Base-by-base conservation (phyloP, 139 green algal species). In the Microglena sp. region DNA sequence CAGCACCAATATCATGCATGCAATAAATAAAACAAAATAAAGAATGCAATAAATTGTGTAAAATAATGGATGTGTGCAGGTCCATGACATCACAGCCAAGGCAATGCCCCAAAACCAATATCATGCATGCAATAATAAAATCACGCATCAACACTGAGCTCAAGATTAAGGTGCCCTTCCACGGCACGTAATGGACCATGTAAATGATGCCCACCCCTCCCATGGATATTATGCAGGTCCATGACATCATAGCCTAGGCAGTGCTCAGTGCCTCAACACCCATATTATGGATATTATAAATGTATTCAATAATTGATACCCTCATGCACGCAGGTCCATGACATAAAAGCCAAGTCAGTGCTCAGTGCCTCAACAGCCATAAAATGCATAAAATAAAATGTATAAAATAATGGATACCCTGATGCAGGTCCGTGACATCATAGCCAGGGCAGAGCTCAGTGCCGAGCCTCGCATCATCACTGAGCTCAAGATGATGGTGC, bases 401-500 rank as follows among this genome's bases (percentile, higher is more conserved):
- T n/a, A n/a, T n/a, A n/a, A n/a, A n/a, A n/a, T n/a, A n/a, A n/a
- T n/a, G n/a, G n/a, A n/a, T n/a, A n/a, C n/a, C n/a, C n/a, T n/a
- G n/a, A n/a, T n/a, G n/a, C 68, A 81, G 74, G 74, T 81, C 31
- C 68, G 69, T 5, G 76, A 82, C 53, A 72, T 88, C 22, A 62
- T 82, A n/a, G 66, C 59, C 4, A 74, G 72, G 7, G 73, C 76
- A 5, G 45, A 84, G 60, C 6, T 85, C 15, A 71, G 76, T 22
- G 40, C 11, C 2, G 81, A 88, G 75, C 60, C 67, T 5, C 65
- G 68, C 55, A 70, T 88, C 45, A 84, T 78, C 78, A 85, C 78
- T 1, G 65, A 82, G 33, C 61, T 75, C 68, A 80, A 84, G 63
- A 80, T 85, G 70, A 73, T 80, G 59, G 72, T 85, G 33, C 73